Base-by-base conservation (phyloP, 805 yeast species). In the Kregervanrija fluxuum region DNA sequence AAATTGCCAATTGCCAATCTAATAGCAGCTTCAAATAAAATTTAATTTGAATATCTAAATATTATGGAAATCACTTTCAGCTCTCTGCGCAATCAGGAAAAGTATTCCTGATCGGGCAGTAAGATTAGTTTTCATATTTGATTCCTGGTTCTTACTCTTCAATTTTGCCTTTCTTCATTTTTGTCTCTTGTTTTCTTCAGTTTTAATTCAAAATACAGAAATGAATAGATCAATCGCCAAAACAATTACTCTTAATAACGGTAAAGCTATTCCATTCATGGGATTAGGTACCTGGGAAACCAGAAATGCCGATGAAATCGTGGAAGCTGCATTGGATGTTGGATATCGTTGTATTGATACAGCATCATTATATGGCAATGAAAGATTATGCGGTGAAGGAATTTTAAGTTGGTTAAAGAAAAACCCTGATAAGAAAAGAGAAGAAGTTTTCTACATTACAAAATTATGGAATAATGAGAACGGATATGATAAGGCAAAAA, bases 381-480 rank as follows among this genome's bases (percentile, higher is more conserved):
- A 76, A 51, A 43, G 43, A 13, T 74, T 70, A 48, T 76, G 74
- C 22, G 78, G 77, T 4, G 59, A 67, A 33, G 81, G 80, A 3
- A 71, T 76, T 10, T 13, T 43, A 10, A 50, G 63, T 35, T 74
- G 73, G 69, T 38, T 74, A 3, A 43, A 57, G 3, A 67, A 68
- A 30, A 62, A 62, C 39, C 69, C 71, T 0, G 46, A 58, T 51
- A 57, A 66, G 44, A 73, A 68, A 47, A 65, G 83, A 43, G 70
- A 67, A 37, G 80, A 75, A 30, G 73, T 79, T 9, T 74, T 69
- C 48, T 78, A 83, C 62, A 80, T 88, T 9, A 80, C 93, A 5
- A 86, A 86, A 57, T 57, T 85, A 15, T 83, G 91, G 91, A 77
- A 82, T 53, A 68, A 71, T 37, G 76, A 79, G 49, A 76, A 77